These are phyloP conservation scores for Chaetomiaceae sp. DNA, from an alignment of 2,329 filamentous ascomycete species.

Conservation along the genomic window DNA sequence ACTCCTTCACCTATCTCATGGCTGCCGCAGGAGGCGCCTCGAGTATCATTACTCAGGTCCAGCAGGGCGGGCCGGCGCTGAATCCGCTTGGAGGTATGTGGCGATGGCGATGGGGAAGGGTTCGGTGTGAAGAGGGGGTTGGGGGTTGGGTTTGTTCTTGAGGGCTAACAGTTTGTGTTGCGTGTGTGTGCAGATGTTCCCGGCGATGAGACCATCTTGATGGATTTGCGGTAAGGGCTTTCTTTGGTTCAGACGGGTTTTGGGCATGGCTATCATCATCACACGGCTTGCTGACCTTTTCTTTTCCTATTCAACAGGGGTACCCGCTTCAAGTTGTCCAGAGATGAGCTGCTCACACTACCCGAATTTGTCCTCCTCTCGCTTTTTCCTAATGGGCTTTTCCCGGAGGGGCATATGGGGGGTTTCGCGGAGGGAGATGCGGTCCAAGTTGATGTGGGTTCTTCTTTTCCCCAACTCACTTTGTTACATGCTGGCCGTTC, in stretches of 20 bases:
- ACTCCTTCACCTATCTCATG: constrained; percentile 95
- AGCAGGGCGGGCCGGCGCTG: constrained; percentile 84
- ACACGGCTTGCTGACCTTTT: constrained; percentile 19
- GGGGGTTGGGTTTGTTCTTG: no score
- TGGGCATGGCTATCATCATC: not conserved
- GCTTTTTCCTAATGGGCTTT: constrained; percentile 96
- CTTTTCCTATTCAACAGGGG: constrained; percentile 71
- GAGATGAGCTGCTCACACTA: constrained; percentile 90
- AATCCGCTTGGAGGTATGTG: constrained; percentile 76
- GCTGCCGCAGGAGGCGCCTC: constrained; percentile 92
- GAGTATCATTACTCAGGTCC: constrained; percentile 99
- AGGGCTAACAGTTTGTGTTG: constrained; percentile 19
- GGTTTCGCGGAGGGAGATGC: constrained; percentile 89
- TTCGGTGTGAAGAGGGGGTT: not conserved
- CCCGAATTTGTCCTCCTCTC: constrained; percentile 96
- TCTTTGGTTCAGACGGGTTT: no score
- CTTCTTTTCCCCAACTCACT: constrained; percentile 32
- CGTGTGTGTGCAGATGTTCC: constrained; percentile 59
- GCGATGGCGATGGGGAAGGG: not conserved
- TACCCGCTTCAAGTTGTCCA: constrained; percentile 85
- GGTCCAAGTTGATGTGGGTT: constrained; percentile 84
- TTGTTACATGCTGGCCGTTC: no score
- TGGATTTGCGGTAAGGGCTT: constrained; percentile 85
- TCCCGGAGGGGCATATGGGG: constrained; percentile 94
- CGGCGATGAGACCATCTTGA: constrained; percentile 88